Percentiles rank a stretch among this genome's conserved stretches.
These are phyloP conservation scores for Blastobotrys malaysiensis DNA, from an alignment of 1,139 yeast genomes.

Conservation along the genomic window DNA sequence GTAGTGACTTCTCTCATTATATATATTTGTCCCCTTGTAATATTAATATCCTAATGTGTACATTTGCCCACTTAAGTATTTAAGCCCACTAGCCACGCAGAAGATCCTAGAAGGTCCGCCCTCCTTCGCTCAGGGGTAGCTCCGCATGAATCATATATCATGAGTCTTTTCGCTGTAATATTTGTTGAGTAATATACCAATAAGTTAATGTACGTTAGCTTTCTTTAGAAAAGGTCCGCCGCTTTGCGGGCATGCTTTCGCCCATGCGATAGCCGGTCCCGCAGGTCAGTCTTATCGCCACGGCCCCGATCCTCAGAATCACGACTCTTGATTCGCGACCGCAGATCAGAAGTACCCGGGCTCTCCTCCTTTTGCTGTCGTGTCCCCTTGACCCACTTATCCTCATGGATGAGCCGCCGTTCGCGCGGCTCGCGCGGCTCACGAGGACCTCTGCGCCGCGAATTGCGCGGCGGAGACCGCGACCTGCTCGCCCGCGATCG, in stretches of 20 bases:
- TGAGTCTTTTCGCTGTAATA: too few relatives aligned
- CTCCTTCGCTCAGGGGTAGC: too few relatives aligned
- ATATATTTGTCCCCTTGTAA: not conserved
- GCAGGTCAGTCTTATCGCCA: not conserved
- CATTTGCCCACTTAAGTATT: not conserved
- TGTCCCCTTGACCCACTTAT: constrained; percentile 13
- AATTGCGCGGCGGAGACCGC: not conserved
- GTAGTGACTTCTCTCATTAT: not conserved
- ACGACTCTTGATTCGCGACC: not conserved
- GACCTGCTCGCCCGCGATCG: not conserved
- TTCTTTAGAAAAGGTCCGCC: not conserved
- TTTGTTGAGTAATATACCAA: not conserved
- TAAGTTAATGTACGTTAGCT: not conserved
- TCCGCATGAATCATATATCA: too few relatives aligned
- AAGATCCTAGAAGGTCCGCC: not conserved
- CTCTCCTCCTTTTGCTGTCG: not conserved
- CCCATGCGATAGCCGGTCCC: not conserved
- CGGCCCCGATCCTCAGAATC: not conserved
- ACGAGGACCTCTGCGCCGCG: not conserved
- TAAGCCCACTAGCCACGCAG: too few relatives aligned
- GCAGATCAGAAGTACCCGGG: not conserved
- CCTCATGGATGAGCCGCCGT: constrained; percentile 4
- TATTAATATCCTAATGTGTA: not conserved
- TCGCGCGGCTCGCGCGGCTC: constrained; percentile 3
- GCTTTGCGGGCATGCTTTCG: not conserved